phyloP scores from a whole-genome alignment of 1,139 yeast genomes.

The Debaryomyces psychrophilus region DNA sequence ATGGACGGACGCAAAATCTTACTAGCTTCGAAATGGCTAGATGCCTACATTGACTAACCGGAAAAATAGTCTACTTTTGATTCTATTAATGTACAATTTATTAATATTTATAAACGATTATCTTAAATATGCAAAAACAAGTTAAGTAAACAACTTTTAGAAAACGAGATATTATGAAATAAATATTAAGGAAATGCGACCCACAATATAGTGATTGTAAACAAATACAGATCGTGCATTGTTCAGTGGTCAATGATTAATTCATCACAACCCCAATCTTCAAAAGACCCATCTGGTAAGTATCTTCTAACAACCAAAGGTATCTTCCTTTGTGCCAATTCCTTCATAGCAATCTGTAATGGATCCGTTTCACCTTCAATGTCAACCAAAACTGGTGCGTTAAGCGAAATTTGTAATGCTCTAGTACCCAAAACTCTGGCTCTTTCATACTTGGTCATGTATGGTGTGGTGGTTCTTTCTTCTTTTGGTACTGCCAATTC shows the following conservation, averaged over 20 bases:
- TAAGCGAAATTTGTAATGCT: slow-evolving; percentile 94
- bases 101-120: slow-evolving; percentile 5
- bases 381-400: slow-evolving; percentile 97
- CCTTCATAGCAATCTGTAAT: slow-evolving; percentile 97
- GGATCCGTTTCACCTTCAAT: slow-evolving; percentile 99
- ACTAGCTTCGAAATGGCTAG: slow-evolving; percentile 62
- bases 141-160: slow-evolving; percentile 7
- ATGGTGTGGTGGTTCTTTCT: slow-evolving; percentile 91
- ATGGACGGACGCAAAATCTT: slow-evolving; percentile 60
- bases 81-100: slow-evolving; percentile 10
- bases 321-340: slow-evolving; percentile 88
- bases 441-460: slow-evolving; percentile 97
- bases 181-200: slow-evolving; percentile 1
- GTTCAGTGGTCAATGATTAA: slow-evolving; percentile 67
- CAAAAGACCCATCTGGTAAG: slow-evolving; percentile 94
- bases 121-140: slow-evolving; percentile 5
- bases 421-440: slow-evolving; percentile 96
- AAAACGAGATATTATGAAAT: slow-evolving; percentile 2
- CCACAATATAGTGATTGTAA: not conserved
- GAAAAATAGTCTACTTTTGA: not conserved
- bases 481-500: slow-evolving; percentile 90
- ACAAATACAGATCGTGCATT: not conserved
- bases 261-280: slow-evolving; percentile 99
- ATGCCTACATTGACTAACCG: slow-evolving; percentile 48
- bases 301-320: slow-evolving; percentile 95